Evolutionary conservation across 2,329 filamentous ascomycete genomes (phyloP), one percentile per base, ranked within the genome.

Genomic region (Alternaria triticimaculans): DNA sequence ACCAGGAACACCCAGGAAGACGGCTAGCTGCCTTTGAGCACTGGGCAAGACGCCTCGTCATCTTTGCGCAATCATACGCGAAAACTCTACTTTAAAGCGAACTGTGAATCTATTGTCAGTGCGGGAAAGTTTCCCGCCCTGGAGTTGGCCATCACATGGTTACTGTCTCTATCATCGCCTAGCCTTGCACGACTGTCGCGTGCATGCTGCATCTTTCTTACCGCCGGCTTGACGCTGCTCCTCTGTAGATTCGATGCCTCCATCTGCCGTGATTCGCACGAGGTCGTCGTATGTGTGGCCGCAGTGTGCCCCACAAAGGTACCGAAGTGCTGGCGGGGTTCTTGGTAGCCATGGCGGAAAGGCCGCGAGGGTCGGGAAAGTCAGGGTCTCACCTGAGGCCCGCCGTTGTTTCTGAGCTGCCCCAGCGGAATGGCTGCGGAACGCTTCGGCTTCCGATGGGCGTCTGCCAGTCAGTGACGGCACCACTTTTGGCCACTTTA

Each of bases 391-490:
- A 33, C 33, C 37, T 41, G 37, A 41, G 37, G n/a, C 30, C 46
- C 21, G 26, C 51, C 20, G 33, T 48, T 37, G 37, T 33, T 37
- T 50, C 30, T 62, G 20, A 26, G 44, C 41, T 37, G 46, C 33
- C 28, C 30, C 46, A 48, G 60, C 63, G 55, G 64, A 58, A 66
- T 58, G 25, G 45, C 58, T 55, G 28, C 60, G 61, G 61, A 51
- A 60, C 18, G 11, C 18, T 18, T 66, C 62, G 64, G 62, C 58
- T 48, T 49, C 60, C 60, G 48, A 50, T 44, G 50, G 37, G 46
- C 25, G 45, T 48, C 37, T 30, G 59, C 58, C 62, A 71, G 50
- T 66, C 63, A 54, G 69, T 71, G 70, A 76, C 69, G 71, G 71
- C 72, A 73, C 57, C 65, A 73, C 65, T 70, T 68, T 58, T 65